A percentile compares a stretch with the other conserved stretches of the same genome.
These are phyloP conservation scores for Medicago lupulina DNA, from an alignment of 306 rosid genomes.

Conservation along the genomic window DNA sequence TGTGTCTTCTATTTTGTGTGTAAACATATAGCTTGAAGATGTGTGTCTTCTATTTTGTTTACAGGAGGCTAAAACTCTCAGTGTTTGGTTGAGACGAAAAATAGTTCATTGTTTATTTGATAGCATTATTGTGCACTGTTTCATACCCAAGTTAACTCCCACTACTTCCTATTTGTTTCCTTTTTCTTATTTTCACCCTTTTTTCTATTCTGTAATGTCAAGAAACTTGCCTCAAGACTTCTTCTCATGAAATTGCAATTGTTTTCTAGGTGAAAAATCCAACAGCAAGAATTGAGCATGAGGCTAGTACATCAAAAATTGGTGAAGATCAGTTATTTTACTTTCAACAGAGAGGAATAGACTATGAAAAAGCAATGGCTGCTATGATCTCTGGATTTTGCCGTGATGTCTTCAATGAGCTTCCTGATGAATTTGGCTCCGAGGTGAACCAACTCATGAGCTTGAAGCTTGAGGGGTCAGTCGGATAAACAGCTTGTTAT, in stretches of 20 bases:
- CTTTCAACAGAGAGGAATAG: slow-evolving; percentile 96
- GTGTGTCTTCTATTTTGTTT: not conserved
- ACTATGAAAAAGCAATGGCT: slow-evolving; percentile 92
- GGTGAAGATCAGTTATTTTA: slow-evolving; percentile 94
- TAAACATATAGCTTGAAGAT: not conserved
- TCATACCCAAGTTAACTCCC: not conserved
- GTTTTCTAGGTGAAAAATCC: slow-evolving; percentile 81
- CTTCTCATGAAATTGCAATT: not conserved
- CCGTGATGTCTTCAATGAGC: slow-evolving; percentile 91
- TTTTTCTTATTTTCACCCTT: not conserved
- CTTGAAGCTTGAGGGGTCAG: slow-evolving; percentile 94
- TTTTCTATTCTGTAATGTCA: slow-evolving; percentile 3
- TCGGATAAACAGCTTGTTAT: slow-evolving; percentile 56
- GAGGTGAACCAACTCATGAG: slow-evolving; percentile 96
- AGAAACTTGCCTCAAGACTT: not conserved
- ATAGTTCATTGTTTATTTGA: not conserved
- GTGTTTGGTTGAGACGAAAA: no score
- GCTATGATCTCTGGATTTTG: slow-evolving; percentile 98
- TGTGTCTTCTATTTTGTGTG: not conserved
- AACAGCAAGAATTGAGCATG: slow-evolving; percentile 84
- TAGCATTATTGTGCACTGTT: not conserved
- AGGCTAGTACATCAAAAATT: slow-evolving; percentile 93
- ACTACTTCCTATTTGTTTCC: not conserved
- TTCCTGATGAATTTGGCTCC: slow-evolving; percentile 94
- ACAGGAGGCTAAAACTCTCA: no score